A percentile compares a stretch with the other conserved stretches of the same genome.
Evolutionary conservation across 257 asterid species (phyloP).

Genomic region (Ocimum tenuiflorum): DNA sequence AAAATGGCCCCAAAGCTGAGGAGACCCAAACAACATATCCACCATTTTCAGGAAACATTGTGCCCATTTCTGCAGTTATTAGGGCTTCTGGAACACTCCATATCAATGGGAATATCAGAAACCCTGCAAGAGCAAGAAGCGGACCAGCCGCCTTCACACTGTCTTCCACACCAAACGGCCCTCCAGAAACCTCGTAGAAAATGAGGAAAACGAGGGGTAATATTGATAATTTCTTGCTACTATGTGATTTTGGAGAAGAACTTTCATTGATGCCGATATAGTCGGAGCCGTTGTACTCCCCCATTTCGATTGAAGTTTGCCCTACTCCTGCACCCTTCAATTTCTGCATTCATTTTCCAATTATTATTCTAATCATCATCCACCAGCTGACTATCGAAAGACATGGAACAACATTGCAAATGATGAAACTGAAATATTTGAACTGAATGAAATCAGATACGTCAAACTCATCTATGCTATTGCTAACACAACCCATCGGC

Average conservation of each 20-base stretch:
- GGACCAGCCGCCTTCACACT: constrained; percentile 53
- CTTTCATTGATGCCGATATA: constrained; percentile 33
- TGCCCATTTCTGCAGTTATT: constrained; percentile 61
- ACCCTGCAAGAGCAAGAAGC: constrained; percentile 47
- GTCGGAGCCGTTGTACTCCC: constrained; percentile 23
- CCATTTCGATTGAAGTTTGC: constrained; percentile 37
- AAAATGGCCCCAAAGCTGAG: constrained; percentile 52
- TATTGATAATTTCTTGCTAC: constrained; percentile 30
- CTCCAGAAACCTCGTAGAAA: constrained; percentile 52
- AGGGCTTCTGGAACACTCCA: constrained; percentile 60
- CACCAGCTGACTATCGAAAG: background rate
- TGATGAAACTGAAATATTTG: background rate
- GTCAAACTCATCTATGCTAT: background rate
- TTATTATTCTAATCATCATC: background rate
- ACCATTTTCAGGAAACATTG: constrained; percentile 60
- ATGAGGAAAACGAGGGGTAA: constrained; percentile 49
- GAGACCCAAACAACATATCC: constrained; percentile 64
- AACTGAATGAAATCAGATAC: background rate
- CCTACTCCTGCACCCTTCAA: constrained; percentile 24
- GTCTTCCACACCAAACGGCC: constrained; percentile 55
- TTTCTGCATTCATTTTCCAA: constrained; percentile 35
- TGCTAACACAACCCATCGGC: background rate
- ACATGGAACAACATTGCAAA: background rate
- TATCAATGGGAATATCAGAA: constrained; percentile 41
- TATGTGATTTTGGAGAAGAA: constrained; percentile 27